Conservation (phyloP, 1,139 yeast species). For the Tardiomyces digboiensis region DNA sequence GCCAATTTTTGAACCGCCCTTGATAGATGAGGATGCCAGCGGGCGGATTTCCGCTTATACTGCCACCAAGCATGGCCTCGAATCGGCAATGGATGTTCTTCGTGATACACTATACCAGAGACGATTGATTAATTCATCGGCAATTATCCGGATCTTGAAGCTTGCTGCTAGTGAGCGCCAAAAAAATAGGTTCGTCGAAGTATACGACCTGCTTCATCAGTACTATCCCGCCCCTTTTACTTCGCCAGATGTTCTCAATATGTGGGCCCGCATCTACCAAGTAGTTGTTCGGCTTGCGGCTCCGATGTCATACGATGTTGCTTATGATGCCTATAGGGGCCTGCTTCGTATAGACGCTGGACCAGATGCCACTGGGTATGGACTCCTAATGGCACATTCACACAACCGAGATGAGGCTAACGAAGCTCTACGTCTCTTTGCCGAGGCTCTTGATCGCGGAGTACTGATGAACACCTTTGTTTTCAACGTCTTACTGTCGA, state of each 20-base stretch:
- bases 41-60: neutral
- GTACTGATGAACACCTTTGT: constrained; percentile 26
- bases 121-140: neutral
- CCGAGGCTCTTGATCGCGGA: constrained; percentile 26
- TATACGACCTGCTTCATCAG: neutral
- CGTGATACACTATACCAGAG: neutral
- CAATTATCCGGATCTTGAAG: constrained; percentile 1
- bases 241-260: neutral
- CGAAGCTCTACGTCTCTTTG: constrained; percentile 19
- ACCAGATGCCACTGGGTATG: constrained; percentile 32
- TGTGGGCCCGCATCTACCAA: neutral
- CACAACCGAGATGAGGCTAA: constrained; percentile 9
- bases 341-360: constrained; percentile 23
- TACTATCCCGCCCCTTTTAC: neutral
- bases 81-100: neutral
- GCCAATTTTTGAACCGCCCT: neutral
- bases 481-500: constrained; percentile 29
- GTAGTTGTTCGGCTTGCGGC: constrained; percentile 15
- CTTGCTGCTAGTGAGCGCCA: neutral
- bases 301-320: constrained; percentile 15
- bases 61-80: neutral
- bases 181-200: constrained; percentile 3
- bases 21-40: neutral
- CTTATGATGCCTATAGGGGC: constrained; percentile 19
- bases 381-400: constrained; percentile 19